A percentile compares a stretch with the other conserved stretches of the same genome.
These are phyloP conservation scores for Ricinus communis DNA, from an alignment of 345 rosid genomes.

Conservation along the genomic window DNA sequence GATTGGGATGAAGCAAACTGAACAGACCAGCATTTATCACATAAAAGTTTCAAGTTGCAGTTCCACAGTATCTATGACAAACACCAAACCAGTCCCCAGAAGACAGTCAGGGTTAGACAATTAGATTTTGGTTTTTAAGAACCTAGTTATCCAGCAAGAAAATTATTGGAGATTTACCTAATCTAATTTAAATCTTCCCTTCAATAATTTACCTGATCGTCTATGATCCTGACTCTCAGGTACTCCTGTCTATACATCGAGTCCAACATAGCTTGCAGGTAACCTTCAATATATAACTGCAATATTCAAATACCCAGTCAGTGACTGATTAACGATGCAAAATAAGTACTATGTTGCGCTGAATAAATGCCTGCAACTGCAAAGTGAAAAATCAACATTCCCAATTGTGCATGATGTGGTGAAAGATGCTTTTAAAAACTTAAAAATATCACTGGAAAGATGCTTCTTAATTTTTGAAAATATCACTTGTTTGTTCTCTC, in stretches of 20 bases:
- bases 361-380: not conserved
- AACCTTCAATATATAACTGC: constrained; percentile 94
- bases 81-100: constrained; percentile 8
- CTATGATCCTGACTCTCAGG: constrained; percentile 84
- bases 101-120: not conserved
- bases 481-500: not conserved
- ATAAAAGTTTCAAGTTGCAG: not conserved
- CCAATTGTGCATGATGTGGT: not conserved
- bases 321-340: constrained; percentile 6
- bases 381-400: not conserved
- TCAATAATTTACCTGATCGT: constrained; percentile 67
- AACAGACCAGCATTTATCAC: not conserved
- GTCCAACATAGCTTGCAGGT: constrained; percentile 95
- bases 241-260: constrained; percentile 84
- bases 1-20: not conserved
- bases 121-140: not conserved
- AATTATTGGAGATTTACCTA: not conserved
- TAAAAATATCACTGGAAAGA: not conserved
- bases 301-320: constrained; percentile 21
- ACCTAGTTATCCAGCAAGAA: not conserved
- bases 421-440: not conserved
- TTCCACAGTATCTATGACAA: not conserved
- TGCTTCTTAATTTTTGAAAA: not conserved
- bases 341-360: not conserved
- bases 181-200: not conserved